Evolutionary conservation across 345 rosid species (phyloP), one percentile per base, ranked within the genome.

Genomic region (Populus davidiana): DNA sequence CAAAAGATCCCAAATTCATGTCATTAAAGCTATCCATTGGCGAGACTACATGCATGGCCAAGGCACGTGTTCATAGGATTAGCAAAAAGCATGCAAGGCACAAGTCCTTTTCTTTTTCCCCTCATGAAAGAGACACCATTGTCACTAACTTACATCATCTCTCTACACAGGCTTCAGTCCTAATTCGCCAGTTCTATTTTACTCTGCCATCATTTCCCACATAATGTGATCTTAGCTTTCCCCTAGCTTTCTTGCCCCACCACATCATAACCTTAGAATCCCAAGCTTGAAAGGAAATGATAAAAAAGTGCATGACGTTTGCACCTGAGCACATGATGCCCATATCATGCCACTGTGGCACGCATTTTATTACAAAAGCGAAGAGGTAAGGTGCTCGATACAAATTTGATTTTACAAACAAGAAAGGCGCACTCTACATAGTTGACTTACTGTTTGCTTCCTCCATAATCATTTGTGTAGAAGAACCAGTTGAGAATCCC

Each of bases 401-500:
- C 12, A 21, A 50, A 13, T 62, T 21, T 31, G 31, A 18, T 38
- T 73, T 73, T 17, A 29, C 18, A 9, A 61, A 69, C 52, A 36
- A 41, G 9, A 36, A 38, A 59, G 41, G 54, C 23, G 36, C 47
- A 41, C 59, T 61, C 49, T 70, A 39, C 33, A 27, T 21, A 5
- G 59, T 69, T 75, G 68, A 72, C 85, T 87, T 85, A 82, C 85
- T 59, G 41, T 62, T 87, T 31, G 71, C 75, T 81, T 84, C 88
- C 80, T 88, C 83, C 65, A 83, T 38, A 75, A 90, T 81, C 81
- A 63, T 69, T 70, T 87, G 84, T 8, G 84, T 43, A 71, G 96
- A 93, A 75, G 85, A 79, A 52, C 86, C 91, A 23, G 86, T 81
- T 12, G 92, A 86, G 79, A 95, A 93, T 85, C 99, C 99, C 69